Conservation (phyloP, 495 filamentous ascomycete species). For the Xylaria sp. region DNA sequence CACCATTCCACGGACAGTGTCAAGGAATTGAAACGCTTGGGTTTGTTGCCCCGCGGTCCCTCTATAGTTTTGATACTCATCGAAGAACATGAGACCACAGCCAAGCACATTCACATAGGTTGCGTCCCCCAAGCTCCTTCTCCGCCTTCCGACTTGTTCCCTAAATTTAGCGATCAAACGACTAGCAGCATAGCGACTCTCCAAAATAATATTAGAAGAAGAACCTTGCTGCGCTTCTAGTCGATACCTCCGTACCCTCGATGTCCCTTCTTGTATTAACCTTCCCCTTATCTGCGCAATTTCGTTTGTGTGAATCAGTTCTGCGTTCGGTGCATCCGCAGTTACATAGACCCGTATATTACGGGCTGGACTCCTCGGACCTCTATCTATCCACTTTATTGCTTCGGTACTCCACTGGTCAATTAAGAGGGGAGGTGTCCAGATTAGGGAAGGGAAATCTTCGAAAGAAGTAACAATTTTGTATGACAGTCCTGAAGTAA, state of each 20-base stretch:
- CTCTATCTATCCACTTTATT: neutral
- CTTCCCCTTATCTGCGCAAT: neutral
- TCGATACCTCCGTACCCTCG: neutral
- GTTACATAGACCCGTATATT: neutral
- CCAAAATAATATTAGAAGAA: neutral
- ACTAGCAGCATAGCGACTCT: neutral
- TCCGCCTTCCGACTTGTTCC: no score
- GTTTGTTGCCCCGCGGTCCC: neutral
- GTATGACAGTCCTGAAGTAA: neutral
- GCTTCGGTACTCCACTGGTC: neutral
- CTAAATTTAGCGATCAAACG: neutral
- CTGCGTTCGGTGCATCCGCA: neutral
- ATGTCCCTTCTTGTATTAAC: neutral
- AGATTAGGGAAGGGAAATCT: neutral
- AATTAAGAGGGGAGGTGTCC: neutral
- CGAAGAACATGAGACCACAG: neutral
- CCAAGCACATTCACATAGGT: neutral
- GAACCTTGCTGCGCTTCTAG: neutral
- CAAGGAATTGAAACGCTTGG: neutral
- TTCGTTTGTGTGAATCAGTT: neutral
- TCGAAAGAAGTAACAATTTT: neutral
- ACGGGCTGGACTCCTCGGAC: neutral
- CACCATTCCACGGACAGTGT: neutral
- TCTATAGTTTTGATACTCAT: constrained; percentile 5
- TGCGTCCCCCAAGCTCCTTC: no score